These are phyloP conservation scores for Annulohypoxylon moriforme DNA, from an alignment of 495 filamentous ascomycete genomes.

Conservation along the genomic window DNA sequence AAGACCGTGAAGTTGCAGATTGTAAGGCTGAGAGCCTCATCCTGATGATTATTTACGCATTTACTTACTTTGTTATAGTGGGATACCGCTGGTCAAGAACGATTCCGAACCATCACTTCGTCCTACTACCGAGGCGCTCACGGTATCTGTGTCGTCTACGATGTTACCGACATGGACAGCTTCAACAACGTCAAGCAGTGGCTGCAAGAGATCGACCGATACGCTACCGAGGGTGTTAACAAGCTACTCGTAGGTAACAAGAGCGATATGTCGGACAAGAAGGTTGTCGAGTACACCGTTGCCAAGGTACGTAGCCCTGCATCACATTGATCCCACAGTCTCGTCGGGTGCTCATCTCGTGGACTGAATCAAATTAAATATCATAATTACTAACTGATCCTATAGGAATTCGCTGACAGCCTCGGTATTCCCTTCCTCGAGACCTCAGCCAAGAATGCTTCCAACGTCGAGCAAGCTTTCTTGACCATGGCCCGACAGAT, in stretches of 20 bases:
- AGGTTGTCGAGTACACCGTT: conserved; percentile 99
- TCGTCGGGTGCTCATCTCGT: conserved; percentile 16
- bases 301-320: conserved; percentile 78
- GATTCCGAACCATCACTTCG: conserved; percentile 99
- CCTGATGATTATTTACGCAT: conserved; percentile 1
- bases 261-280: conserved; percentile 99
- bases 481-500: conserved; percentile 99
- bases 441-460: conserved; percentile 99
- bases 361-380: conserved; percentile 5
- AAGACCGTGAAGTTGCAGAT: conserved; percentile 99
- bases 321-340: neutral
- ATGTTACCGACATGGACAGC: conserved; percentile 99
- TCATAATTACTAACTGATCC: conserved; percentile 28
- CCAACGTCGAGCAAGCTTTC: conserved; percentile 99
- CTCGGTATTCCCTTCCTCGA: conserved; percentile 99
- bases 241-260: conserved; percentile 99
- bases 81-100: conserved; percentile 99
- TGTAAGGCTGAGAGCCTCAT: conserved; percentile 65
- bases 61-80: conserved; percentile 68
- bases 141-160: conserved; percentile 99
- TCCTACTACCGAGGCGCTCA: conserved; percentile 99
- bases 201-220: conserved; percentile 99
- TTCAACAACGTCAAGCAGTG: conserved; percentile 99
- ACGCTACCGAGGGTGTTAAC: conserved; percentile 98
- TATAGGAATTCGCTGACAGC: conserved; percentile 97